Evolutionary conservation across 345 rosid genomes (phyloP), one percentile per base, ranked within the genome.

Genomic region (Hibiscus tridactylites): DNA sequence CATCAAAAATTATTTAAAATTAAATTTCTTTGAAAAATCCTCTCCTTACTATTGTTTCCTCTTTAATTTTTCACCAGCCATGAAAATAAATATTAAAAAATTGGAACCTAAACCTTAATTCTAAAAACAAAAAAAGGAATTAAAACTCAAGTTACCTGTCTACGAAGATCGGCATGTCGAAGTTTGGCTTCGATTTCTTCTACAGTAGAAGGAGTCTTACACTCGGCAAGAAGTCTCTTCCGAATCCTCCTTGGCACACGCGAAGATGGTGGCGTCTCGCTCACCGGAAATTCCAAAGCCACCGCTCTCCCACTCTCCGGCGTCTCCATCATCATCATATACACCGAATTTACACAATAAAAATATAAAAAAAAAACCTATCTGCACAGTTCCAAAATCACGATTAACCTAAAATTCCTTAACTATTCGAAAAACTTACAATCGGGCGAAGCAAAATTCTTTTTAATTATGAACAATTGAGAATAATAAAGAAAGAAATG

Each of bases 151-250:
- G 15, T 1, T 39, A 93, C 99, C 97, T 92, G 96, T 84, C 99
- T 81, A 29, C 97, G 93, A 77, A 90, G 89, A 87, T 88, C 86
- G 11, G 97, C 97, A 62, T 80, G 86, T 31, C 92, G 88, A 75
- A 95, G 96, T 82, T 89, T 95, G 65, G 93, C 91, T 80, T 95
- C 96, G 77, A 92, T 95, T 72, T 88, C 92, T 74, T 90, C 93
- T 60, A 77, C 91, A 71, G 90, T 81, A 78, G 74, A 35, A 0
- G 90, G 87, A 70, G 87, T 78, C 83, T 85, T 84, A 74, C 62
- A 76, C 72, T 88, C 96, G 9, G 73, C 74, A 28, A 85, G 74
- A 60, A 94, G 86, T 83, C 99, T 85, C 78, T 90, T 82, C 17
- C 85, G 78, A 28, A 91, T 87, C 85, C 93, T 77, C 75, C 74